A percentile compares a stretch with the other conserved stretches of the same genome.
phyloP scores from a whole-genome alignment of 805 yeast genomes.

The Candida chauliodis region DNA sequence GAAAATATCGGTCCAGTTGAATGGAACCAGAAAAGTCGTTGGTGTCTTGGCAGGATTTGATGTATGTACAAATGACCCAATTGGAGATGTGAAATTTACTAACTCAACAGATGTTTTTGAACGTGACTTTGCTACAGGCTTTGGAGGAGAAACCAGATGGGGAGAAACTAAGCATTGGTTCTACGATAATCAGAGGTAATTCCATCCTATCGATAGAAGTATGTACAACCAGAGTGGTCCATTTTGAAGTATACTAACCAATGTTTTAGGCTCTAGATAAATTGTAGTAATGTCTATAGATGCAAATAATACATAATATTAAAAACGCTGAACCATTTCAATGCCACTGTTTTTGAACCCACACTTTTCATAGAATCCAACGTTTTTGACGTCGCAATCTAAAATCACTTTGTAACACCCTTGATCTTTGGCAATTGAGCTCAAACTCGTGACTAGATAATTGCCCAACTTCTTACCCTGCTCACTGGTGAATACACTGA shows the following conservation, averaged over 20 bases:
- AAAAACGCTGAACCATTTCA: slow-evolving; percentile 46
- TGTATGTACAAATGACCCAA: slow-evolving; percentile 27
- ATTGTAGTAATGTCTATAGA: slow-evolving; percentile 1
- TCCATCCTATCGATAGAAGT: slow-evolving; percentile 72
- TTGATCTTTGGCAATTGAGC: slow-evolving; percentile 49
- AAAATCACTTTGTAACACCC: slow-evolving; percentile 88
- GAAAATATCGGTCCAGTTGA: slow-evolving; percentile 66
- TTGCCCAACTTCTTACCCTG: slow-evolving; percentile 85
- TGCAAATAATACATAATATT: background rate
- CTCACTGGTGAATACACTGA: slow-evolving; percentile 67
- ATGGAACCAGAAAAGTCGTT: slow-evolving; percentile 73
- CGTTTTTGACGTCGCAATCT: slow-evolving; percentile 83
- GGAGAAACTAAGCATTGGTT: slow-evolving; percentile 56
- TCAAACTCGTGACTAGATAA: slow-evolving; percentile 58
- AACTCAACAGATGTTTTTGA: slow-evolving; percentile 51
- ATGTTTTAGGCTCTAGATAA: slow-evolving; percentile 3
- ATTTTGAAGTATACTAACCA: slow-evolving; percentile 20
- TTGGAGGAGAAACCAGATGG: slow-evolving; percentile 54
- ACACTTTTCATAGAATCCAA: slow-evolving; percentile 85
- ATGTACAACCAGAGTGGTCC: slow-evolving; percentile 18
- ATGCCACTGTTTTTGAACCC: slow-evolving; percentile 64
- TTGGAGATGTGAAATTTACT: slow-evolving; percentile 11
- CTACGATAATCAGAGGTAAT: slow-evolving; percentile 73
- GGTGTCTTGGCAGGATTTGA: slow-evolving; percentile 88
- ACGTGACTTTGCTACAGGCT: slow-evolving; percentile 69